These are phyloP conservation scores for Pseudozyma sp. DNA, from an alignment of 1,284 basidiomycete genomes.

Conservation along the genomic window DNA sequence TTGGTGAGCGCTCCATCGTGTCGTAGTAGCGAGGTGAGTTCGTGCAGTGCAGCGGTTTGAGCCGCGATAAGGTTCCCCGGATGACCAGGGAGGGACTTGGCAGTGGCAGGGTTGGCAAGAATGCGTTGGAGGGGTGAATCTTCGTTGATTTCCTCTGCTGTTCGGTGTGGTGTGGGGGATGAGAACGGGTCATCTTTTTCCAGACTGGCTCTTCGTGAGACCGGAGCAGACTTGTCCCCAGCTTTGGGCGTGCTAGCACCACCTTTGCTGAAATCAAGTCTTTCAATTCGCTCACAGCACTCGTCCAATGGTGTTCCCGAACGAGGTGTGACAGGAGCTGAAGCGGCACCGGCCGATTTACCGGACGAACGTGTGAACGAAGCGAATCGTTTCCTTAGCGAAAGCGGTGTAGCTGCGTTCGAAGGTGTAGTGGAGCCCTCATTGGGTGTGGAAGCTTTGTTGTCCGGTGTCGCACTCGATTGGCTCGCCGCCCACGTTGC, in stretches of 20 bases:
- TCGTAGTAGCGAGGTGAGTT: slow-evolving; percentile 33
- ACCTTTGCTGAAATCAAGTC: slow-evolving; percentile 21
- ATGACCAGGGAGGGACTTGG: slow-evolving; percentile 54
- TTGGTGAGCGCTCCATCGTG: slow-evolving; percentile 36
- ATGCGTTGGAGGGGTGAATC: slow-evolving; percentile 35
- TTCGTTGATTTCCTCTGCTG: slow-evolving; percentile 12
- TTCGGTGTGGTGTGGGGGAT: background rate
- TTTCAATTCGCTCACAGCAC: slow-evolving; percentile 14
- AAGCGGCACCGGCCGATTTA: slow-evolving; percentile 12
- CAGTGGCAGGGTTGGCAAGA: slow-evolving; percentile 15
- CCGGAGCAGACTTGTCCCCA: slow-evolving; percentile 14
- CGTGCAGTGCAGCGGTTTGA: slow-evolving; percentile 52
- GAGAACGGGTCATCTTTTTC: slow-evolving; percentile 16
- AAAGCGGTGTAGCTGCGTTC: slow-evolving; percentile 3
- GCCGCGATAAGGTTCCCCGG: slow-evolving; percentile 55
- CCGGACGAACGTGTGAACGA: slow-evolving; percentile 41
- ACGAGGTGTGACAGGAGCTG: slow-evolving; percentile 15
- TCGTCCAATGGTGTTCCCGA: slow-evolving; percentile 16
- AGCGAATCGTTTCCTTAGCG: slow-evolving; percentile 30
- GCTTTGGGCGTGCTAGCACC: slow-evolving; percentile 5
- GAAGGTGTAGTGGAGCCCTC: background rate
- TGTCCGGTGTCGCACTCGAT: slow-evolving; percentile 11
- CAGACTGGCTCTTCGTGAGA: slow-evolving; percentile 10
- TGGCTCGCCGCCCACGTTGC: slow-evolving; percentile 30
- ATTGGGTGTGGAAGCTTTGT: slow-evolving; percentile 9